Conservation (phyloP, 2,329 filamentous ascomycete genomes). For the Leptoxyphium fumago region DNA sequence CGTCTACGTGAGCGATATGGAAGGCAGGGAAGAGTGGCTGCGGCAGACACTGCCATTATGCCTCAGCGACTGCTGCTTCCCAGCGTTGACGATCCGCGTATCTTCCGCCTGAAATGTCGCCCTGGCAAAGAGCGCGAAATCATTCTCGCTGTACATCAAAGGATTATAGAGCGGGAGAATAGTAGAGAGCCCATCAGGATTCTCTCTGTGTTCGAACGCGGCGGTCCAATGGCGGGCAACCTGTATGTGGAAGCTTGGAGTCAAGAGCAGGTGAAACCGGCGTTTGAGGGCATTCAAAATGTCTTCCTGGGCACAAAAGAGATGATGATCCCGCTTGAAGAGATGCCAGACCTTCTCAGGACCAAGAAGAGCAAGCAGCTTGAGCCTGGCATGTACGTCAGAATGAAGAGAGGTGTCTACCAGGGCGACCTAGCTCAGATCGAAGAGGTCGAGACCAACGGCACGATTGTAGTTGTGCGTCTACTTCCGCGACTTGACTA, state of each 20-base stretch:
- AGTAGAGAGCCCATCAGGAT: conserved; percentile 73
- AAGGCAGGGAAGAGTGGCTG: conserved; percentile 49
- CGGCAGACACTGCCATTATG: conserved; percentile 59
- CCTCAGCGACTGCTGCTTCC: conserved; percentile 79
- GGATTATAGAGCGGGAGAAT: conserved; percentile 63
- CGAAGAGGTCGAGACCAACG: conserved; percentile 82
- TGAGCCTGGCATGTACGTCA: conserved; percentile 81
- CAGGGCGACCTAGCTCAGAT: conserved; percentile 83
- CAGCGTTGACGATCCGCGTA: conserved; percentile 86
- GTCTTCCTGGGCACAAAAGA: conserved; percentile 81
- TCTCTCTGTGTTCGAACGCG: conserved; percentile 83
- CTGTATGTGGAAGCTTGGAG: conserved; percentile 87
- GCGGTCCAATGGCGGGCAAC: conserved; percentile 71
- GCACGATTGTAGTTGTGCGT: conserved; percentile 71
- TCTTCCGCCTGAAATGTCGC: conserved; percentile 87
- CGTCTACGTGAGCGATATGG: conserved; percentile 79
- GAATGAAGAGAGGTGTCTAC: conserved; percentile 70
- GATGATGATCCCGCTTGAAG: conserved; percentile 82
- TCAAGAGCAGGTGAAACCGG: conserved; percentile 70
- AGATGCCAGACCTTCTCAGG: conserved; percentile 91
- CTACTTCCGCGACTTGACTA: conserved; percentile 89
- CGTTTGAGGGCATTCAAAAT: conserved; percentile 71
- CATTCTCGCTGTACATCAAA: conserved; percentile 74
- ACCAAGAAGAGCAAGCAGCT: conserved; percentile 76
- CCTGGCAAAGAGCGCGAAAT: conserved; percentile 92